Evolutionary conservation across 2,329 filamentous ascomycete genomes (phyloP), one percentile per base, ranked within the genome.

Genomic region (Rhinocladiella mackenziei): DNA sequence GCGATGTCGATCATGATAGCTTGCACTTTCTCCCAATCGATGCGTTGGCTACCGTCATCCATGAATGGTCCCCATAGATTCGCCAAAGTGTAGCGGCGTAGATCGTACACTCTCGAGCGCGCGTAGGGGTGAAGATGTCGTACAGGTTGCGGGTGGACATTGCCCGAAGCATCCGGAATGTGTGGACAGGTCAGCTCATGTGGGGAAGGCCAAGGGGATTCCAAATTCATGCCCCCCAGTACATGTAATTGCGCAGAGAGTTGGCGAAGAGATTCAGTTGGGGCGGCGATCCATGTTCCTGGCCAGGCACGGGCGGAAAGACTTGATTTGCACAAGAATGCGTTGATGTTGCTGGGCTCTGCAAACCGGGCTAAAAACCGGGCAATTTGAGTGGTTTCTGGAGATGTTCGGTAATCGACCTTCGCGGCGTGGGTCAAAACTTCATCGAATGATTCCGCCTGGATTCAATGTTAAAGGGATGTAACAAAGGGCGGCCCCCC

Each of bases 11-110:
- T 69, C 71, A 88, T 77, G 41, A 88, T 76, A 6, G 83, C 80
- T 63, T 89, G 85, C 8, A 89, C 66, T 66, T 85, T 86, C 63
- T 89, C 84, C 86, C 86, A 91, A 62, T 91, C 84, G 0, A 86
- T 81, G 4, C 65, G 63, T 39, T 72, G 73, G 2, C 70, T 73
- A 1, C 75, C 77, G 57, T 89, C 84, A 37, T 76, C 68, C 57
- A 75, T 66, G 56, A 86, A 89, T 0, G 86, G 86, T 0, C 86
- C 86, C 84, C 85, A 89, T 25, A 71, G 61, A 1, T 75, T 82
- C 18, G 64, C 61, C 2, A 67, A 60, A 0, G 76, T 83, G 62
- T 87, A 86, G 53, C 82, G 74, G 1, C 85, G 72, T 35, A 89
- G 64, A 58, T 89, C 84, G 54, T 89, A 91, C 2, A 89, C 83